phyloP scores from a whole-genome alignment of 768 basidiomycete genomes.

The Exidia glandulosa region DNA sequence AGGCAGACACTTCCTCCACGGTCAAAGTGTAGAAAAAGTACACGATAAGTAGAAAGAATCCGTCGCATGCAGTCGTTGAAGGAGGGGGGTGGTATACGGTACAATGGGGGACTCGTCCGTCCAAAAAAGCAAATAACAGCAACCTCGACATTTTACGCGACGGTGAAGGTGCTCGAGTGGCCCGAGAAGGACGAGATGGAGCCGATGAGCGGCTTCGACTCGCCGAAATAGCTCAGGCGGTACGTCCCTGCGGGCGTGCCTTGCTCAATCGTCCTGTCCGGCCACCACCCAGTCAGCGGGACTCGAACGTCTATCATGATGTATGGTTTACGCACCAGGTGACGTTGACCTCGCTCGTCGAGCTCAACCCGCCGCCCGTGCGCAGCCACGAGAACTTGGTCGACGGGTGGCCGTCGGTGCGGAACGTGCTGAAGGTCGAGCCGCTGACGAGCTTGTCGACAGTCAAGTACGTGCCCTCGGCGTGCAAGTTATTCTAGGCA shows the following conservation, averaged over 20 bases:
- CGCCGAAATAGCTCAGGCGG: constrained; percentile 60
- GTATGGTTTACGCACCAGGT: background rate
- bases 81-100: no score
- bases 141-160: constrained; percentile 24
- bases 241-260: constrained; percentile 52
- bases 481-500: constrained; percentile 59
- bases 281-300: constrained; percentile 39
- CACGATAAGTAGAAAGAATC: no score
- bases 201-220: constrained; percentile 61
- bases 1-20: no score
- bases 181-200: constrained; percentile 53
- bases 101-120: background rate
- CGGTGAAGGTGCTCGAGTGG: constrained; percentile 48
- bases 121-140: background rate
- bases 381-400: constrained; percentile 57
- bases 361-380: constrained; percentile 34
- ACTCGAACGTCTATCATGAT: background rate
- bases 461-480: constrained; percentile 62
- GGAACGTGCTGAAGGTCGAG: constrained; percentile 41
- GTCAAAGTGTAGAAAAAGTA: no score
- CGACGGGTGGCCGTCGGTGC: constrained; percentile 71
- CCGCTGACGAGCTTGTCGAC: constrained; percentile 43
- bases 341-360: background rate
- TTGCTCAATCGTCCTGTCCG: constrained; percentile 48
- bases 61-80: no score